Evolutionary conservation across 441 rosid species (phyloP).

Genomic region (Capsella rubella): DNA sequence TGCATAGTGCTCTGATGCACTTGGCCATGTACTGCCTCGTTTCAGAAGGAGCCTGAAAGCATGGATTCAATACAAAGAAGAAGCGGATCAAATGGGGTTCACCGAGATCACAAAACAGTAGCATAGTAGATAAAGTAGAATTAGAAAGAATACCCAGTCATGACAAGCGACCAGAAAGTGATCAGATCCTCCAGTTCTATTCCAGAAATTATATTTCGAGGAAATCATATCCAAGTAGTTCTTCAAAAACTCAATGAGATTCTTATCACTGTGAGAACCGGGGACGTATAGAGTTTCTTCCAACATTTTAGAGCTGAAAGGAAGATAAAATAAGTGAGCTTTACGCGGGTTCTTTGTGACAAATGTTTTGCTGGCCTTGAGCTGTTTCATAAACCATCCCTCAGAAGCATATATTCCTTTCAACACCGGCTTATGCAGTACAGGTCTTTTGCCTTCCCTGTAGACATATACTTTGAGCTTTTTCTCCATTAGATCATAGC

Average conservation of each 20-base stretch:
- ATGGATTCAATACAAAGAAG: conserved; percentile 10
- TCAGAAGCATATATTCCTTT: conserved; percentile 94
- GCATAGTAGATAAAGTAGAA: neutral
- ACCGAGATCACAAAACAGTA: conserved; percentile 1
- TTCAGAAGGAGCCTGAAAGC: conserved; percentile 79
- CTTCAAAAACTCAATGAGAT: conserved; percentile 64
- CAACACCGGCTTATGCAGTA: conserved; percentile 69
- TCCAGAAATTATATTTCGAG: conserved; percentile 82
- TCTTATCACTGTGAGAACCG: conserved; percentile 65
- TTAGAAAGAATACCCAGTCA: conserved; percentile 73
- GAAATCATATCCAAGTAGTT: conserved; percentile 64
- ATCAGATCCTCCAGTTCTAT: conserved; percentile 83
- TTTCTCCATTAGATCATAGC: conserved; percentile 90
- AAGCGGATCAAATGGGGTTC: conserved; percentile 1
- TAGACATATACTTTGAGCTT: conserved; percentile 79
- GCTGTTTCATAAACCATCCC: conserved; percentile 95
- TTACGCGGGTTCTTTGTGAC: conserved; percentile 64
- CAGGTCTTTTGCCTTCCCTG: conserved; percentile 81
- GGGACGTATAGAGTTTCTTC: conserved; percentile 68
- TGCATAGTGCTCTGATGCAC: conserved; percentile 90
- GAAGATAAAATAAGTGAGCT: conserved; percentile 90
- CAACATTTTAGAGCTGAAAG: conserved; percentile 83
- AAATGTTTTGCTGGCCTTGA: conserved; percentile 67
- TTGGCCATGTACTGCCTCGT: conserved; percentile 68
- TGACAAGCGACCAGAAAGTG: conserved; percentile 98